phyloP scores from a whole-genome alignment of 345 rosid genomes.

The Nephelium lappaceum region DNA sequence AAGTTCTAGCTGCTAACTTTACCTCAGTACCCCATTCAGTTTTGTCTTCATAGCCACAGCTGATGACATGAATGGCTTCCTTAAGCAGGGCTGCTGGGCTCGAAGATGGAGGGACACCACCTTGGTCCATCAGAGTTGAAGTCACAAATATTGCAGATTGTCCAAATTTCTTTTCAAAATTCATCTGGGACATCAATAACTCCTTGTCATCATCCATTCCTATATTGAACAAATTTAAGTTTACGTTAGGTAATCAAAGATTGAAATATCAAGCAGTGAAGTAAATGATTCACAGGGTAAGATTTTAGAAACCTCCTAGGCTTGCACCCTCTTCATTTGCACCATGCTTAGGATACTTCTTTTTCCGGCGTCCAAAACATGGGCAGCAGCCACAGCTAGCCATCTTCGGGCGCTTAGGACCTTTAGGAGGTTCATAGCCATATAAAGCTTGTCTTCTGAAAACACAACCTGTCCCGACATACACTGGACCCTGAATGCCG shows the following conservation, averaged over 20 bases:
- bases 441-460: constrained; percentile 94
- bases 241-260: neutral
- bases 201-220: constrained; percentile 78
- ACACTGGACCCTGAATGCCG: constrained; percentile 94
- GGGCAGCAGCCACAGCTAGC: constrained; percentile 95
- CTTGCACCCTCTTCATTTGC: constrained; percentile 51
- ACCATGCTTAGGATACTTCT: constrained; percentile 50
- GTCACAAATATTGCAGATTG: constrained; percentile 91
- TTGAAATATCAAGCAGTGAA: neutral
- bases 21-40: constrained; percentile 99
- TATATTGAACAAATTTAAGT: constrained; percentile 13
- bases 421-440: constrained; percentile 91
- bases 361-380: constrained; percentile 80
- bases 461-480: constrained; percentile 97
- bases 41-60: constrained; percentile 97
- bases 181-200: constrained; percentile 86
- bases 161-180: constrained; percentile 90
- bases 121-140: constrained; percentile 92
- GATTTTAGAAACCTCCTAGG: constrained; percentile 54
- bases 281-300: neutral
- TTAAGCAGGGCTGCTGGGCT: constrained; percentile 94
- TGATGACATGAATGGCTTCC: constrained; percentile 98
- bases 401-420: constrained; percentile 95
- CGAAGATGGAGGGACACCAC: constrained; percentile 97
- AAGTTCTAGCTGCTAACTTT: constrained; percentile 21